These are phyloP conservation scores for Kwoniella dendrophila DNA, from an alignment of 768 basidiomycete genomes.

Conservation along the genomic window DNA sequence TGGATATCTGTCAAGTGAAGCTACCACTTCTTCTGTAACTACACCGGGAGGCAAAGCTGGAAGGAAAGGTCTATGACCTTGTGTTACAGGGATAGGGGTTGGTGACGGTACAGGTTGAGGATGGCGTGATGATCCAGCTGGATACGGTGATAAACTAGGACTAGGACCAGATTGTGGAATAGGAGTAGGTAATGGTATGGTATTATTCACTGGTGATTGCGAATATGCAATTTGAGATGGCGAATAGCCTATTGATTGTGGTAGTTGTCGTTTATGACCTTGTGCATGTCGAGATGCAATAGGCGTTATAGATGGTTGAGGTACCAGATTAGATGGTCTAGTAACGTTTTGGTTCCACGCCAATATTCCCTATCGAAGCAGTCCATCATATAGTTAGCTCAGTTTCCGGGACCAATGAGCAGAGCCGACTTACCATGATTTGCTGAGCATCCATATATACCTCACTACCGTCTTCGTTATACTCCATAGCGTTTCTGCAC, in stretches of 20 bases:
- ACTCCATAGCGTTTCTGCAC: conserved; percentile 82
- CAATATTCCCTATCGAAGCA: neutral
- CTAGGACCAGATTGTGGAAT: conserved; percentile 16
- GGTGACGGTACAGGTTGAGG: too few species aligned
- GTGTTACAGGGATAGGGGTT: conserved; percentile 1
- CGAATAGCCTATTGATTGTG: neutral
- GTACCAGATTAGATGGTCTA: neutral
- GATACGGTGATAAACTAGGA: conserved; percentile 14
- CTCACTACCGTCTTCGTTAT: conserved; percentile 74
- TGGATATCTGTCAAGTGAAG: conserved; percentile 42
- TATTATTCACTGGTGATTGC: conserved; percentile 2
- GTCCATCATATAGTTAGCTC: neutral
- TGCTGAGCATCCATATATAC: conserved; percentile 51
- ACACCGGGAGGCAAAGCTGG: conserved; percentile 43
- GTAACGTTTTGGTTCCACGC: neutral
- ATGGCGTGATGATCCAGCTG: conserved; percentile 11
- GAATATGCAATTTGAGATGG: conserved; percentile 1
- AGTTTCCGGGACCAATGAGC: neutral
- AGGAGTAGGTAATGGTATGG: conserved; percentile 5
- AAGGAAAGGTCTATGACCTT: conserved; percentile 21
- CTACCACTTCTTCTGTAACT: conserved; percentile 49
- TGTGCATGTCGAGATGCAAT: neutral
- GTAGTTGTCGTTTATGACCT: neutral
- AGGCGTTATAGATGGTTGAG: conserved; percentile 1
- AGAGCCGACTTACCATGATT: conserved; percentile 40